phyloP scores from a whole-genome alignment of 2,329 filamentous ascomycete genomes.

The Fusarium beomiforme region DNA sequence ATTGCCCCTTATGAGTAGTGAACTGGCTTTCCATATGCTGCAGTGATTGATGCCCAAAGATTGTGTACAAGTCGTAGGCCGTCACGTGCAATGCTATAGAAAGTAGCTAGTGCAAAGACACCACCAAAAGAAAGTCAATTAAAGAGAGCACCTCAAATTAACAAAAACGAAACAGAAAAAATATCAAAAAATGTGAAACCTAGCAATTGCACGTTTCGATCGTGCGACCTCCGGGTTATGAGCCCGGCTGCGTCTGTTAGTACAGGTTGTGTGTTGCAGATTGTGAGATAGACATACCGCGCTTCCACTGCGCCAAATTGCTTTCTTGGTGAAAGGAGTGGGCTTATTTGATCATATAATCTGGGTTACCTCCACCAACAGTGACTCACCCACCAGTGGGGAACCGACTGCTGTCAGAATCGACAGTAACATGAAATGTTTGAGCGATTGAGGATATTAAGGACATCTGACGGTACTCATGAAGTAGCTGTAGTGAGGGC shows the following conservation, averaged over 20 bases:
- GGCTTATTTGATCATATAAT: not conserved
- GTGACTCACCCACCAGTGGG: not conserved
- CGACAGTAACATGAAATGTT: no score
- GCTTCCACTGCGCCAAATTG: not conserved
- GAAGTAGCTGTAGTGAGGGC: not conserved
- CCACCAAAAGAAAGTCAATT: not conserved
- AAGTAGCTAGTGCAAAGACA: not conserved
- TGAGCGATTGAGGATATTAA: not conserved
- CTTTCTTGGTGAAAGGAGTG: not conserved
- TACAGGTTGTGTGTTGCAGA: not conserved
- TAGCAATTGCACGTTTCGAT: constrained; percentile 1
- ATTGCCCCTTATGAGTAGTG: no score
- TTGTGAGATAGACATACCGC: not conserved
- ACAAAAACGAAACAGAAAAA: not conserved
- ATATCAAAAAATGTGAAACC: not conserved
- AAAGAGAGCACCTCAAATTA: not conserved
- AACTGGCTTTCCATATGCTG: not conserved
- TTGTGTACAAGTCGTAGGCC: not conserved
- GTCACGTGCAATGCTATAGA: not conserved
- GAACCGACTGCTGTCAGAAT: not conserved
- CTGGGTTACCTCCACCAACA: not conserved
- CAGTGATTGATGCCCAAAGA: not conserved
- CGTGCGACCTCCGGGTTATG: not conserved
- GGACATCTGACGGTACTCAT: no score
- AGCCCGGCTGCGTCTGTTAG: not conserved